Percentiles rank a stretch among this genome's conserved stretches.
phyloP scores from a whole-genome alignment of 73 alveolate species.

The Tetrahymena elliotti region DNA sequence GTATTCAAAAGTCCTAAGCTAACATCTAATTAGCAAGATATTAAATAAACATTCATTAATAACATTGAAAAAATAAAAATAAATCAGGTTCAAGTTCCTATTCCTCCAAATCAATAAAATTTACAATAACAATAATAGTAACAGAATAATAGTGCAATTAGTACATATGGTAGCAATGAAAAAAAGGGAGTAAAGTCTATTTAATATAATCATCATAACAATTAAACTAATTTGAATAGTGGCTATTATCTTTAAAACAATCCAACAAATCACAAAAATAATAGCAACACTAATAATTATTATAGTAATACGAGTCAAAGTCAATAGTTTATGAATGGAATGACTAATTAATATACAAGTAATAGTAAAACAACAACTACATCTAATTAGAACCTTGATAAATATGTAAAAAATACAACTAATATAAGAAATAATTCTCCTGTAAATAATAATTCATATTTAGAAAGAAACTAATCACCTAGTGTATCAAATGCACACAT shows the following conservation, averaged over 20 bases:
- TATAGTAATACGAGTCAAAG: neutral
- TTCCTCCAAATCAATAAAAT: neutral
- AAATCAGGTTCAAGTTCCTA: neutral
- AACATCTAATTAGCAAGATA: neutral
- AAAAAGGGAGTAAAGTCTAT: neutral
- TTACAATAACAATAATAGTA: neutral
- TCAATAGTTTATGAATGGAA: neutral
- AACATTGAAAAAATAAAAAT: neutral
- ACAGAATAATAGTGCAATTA: neutral
- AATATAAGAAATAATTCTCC: neutral
- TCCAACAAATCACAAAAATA: too few species aligned
- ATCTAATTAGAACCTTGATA: neutral
- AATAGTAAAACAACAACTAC: neutral
- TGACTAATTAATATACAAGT: neutral
- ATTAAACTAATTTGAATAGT: too few species aligned
- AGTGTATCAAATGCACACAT: neutral
- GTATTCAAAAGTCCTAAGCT: neutral
- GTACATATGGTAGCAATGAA: neutral
- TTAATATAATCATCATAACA: neutral
- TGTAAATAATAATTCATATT: neutral
- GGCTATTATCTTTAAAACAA: too few species aligned
- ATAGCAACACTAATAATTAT: neutral
- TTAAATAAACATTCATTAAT: neutral
- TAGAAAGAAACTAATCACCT: neutral
- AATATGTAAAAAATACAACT: neutral